Base-by-base conservation (phyloP, 148 eudicot species). In the Dysphania ambrosioides region DNA sequence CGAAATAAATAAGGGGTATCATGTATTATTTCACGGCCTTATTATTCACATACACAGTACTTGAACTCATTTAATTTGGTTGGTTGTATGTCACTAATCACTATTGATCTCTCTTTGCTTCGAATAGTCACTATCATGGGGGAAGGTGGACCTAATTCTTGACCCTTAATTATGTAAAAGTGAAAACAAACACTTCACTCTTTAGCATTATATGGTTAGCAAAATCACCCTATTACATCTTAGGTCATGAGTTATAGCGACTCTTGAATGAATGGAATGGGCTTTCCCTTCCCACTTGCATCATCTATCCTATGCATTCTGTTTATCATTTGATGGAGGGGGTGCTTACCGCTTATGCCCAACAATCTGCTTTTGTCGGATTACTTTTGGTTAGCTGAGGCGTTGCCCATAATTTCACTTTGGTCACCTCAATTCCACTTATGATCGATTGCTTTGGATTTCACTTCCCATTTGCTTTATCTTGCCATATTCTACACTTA, bases 121-220 rank as follows among this genome's bases (percentile, higher is more conserved):
- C 38, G 77, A 79, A n/a, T 79, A 1, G 81, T 79, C 81, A 73
- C 75, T 32, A 58, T 73, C 81, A 73, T 13, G 30, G 29, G 47
- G 31, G 58, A 73, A 68, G 35, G 77, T 73, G 77, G 81, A 60
- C 73, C 81, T 57, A 73, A 53, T 6, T 12, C 26, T 57, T 41
- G 53, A 44, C 70, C 59, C 71, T 71, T 42, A 56, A 65, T 65
- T 31, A 49, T 35, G 75, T 67, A 2, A 41, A 71, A 63, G 64
- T 29, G 56, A 30, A 40, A 72, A 67, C 58, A 40, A 72, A 72
- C 30, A 60, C 67, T 47, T 26, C 56, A 74, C 64, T 58, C 76
- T 44, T 53, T 36, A 66, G 27, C 68, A 42, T 72, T 74, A 41
- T 36, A 36, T 75, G 51, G 62, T 65, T 56, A 51, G 63, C 31